Evolutionary conservation across 495 filamentous ascomycete species (phyloP).

Genomic region (Talaromyces thailandensis): DNA sequence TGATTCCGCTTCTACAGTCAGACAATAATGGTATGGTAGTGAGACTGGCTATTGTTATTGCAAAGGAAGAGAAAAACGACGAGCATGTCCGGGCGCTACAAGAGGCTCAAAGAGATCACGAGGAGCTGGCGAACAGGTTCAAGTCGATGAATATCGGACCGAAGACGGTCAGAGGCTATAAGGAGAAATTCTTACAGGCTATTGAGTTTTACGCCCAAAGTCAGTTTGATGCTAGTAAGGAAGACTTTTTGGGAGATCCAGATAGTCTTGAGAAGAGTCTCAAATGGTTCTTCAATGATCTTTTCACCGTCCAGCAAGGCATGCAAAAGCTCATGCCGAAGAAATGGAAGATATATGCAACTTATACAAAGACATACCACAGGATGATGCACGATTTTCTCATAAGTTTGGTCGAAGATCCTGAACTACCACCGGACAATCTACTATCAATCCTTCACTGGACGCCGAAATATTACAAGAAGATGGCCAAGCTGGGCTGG

Average conservation of each 20-base stretch:
- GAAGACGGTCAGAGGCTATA: constrained; percentile 89
- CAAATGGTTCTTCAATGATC: constrained; percentile 95
- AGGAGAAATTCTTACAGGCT: constrained; percentile 81
- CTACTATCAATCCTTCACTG: constrained; percentile 88
- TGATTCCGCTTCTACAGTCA: constrained; percentile 74
- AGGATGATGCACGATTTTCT: constrained; percentile 91
- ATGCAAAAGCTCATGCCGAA: constrained; percentile 87
- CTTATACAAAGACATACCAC: constrained; percentile 85
- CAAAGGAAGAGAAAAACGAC: constrained; percentile 94
- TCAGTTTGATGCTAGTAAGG: constrained; percentile 65
- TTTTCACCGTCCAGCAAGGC: constrained; percentile 82
- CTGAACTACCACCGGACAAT: constrained; percentile 64
- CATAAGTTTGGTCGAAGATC: constrained; percentile 68
- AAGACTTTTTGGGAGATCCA: constrained; percentile 73
- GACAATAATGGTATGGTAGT: constrained; percentile 87
- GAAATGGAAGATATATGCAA: constrained; percentile 94
- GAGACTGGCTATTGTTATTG: constrained; percentile 79
- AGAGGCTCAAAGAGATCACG: constrained; percentile 89
- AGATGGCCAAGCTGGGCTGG: constrained; percentile 86
- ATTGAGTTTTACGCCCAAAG: constrained; percentile 64
- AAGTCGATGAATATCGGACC: constrained; percentile 89
- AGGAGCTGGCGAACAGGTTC: constrained; percentile 85
- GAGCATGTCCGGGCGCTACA: constrained; percentile 82
- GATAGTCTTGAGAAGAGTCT: constrained; percentile 75
- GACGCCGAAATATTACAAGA: constrained; percentile 90